Evolutionary conservation across 768 basidiomycete species (phyloP), one percentile per base, ranked within the genome.

Genomic region (Fomitopsis serialis): DNA sequence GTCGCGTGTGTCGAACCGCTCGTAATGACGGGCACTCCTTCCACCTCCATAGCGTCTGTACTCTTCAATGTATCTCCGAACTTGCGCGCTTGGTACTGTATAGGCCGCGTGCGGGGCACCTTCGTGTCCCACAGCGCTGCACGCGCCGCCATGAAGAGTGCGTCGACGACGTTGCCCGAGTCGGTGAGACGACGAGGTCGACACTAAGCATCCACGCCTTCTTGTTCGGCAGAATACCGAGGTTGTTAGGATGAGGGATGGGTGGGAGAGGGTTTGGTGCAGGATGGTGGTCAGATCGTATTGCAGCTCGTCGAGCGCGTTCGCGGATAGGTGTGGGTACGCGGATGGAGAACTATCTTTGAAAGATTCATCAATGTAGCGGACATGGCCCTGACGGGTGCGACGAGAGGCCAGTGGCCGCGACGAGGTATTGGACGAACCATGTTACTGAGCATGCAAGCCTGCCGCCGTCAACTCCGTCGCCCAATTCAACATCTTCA

Each of bases 51-150:
- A 81, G 84, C 84, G 45, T 77, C 73, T 13, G 71, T 73, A 13
- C 60, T 56, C 21, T 49, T 56, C 25, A 62, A 64, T 5, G 59
- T 55, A 12, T 43, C 54, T 4, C 57, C 62, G 4, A 52, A 48
- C 52, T 71, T 70, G 29, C 66, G 69, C 0, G 78, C 79, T 40
- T 79, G 81, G 65, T 87, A 91, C 54, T 88, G 85, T 0, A 93
- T 78, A 2, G 73, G 73, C 35, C 81, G 74, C 45, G 92, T 95
- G 27, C 78, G 70, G 6, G 92, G 92, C 0, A 94, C 84, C 50
- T 80, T 85, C 15, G 89, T 85, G 53, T 91, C 88, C 79, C 86
- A 90, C 13, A 95, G 68, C 0, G 89, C 91, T 0, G 87, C 85
- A 13, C 87, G 79, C 1, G 85, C 81, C 0, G 87, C 88, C 70